These are phyloP conservation scores for Aspergillus conjunctus DNA, from an alignment of 495 filamentous ascomycete species.

Conservation along the genomic window DNA sequence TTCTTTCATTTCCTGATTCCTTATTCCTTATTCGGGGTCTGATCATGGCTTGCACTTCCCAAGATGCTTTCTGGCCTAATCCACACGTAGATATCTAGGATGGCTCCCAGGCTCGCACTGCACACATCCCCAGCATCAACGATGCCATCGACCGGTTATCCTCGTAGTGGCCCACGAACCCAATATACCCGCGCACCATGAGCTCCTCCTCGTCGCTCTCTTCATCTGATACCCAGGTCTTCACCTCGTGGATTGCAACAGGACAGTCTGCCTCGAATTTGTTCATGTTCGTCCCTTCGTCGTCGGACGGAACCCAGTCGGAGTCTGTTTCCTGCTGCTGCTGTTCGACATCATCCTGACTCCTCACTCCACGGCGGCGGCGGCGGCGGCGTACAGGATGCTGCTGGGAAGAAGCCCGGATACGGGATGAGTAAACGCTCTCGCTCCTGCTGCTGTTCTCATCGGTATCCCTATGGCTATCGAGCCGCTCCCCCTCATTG, in stretches of 20 bases:
- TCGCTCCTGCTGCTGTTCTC: background rate
- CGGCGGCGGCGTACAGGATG: background rate
- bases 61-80: background rate
- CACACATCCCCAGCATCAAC: constrained; percentile 26
- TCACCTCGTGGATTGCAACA: constrained; percentile 20
- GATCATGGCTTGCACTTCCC: background rate
- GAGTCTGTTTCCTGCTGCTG: background rate
- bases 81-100: background rate
- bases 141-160: constrained; percentile 21
- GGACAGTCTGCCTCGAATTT: constrained; percentile 12
- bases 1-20: background rate
- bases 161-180: constrained; percentile 25
- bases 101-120: background rate
- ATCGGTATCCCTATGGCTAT: background rate
- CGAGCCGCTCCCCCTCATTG: constrained; percentile 2
- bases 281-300: constrained; percentile 15
- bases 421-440: background rate
- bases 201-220: background rate
- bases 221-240: background rate
- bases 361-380: background rate
- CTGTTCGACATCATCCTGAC: too few species aligned
- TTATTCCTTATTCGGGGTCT: background rate
- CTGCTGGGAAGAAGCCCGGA: background rate
- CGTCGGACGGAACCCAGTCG: constrained; percentile 16
- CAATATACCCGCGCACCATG: constrained; percentile 14